Base-by-base conservation (phyloP, 139 green algal species). In the Klebsormidium nitens region DNA sequence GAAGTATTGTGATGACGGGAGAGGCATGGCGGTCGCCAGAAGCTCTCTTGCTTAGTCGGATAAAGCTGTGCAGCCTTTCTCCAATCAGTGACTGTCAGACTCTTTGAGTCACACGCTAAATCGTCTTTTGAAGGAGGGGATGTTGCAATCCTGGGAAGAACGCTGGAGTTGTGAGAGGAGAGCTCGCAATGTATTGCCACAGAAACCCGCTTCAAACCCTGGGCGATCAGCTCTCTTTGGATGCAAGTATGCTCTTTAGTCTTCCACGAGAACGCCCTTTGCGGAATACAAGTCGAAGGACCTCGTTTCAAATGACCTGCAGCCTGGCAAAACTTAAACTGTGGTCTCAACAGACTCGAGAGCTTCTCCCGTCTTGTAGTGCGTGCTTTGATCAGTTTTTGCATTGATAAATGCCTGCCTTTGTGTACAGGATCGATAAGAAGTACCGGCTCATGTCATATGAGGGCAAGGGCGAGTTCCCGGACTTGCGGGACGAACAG, bases 381-480 rank as follows among this genome's bases (percentile, higher is more conserved):
- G 31, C 32, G 8, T 63, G 8, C 11, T 6, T 26, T 63, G 29
- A 8, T 63, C 32, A n/a, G n/a, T 11, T 63, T 63, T 63, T 63
- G 29, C 8, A 36, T 63, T 63, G 8, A 11, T 14, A 14, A 52
- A 52, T 28, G 44, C 44, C 44, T 52, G 14, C 44, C 44, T 52
- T 14, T 14, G 14, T 17, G 17, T 52, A 52, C 59, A 67, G 59
- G 38, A 19, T 8, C 17, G 59, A 67, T 67, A 56, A 23, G 19
- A 67, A 67, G 59, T 67, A 67, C 38, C n/a, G 29, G 5, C n/a
- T 67, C 23, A 67, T 67, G 59, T 17, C 59, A 26, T 67, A 67
- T 23, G 59, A 49, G 14, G 59, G 55, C 8, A 63, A 63, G 32
- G n/a, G n/a, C n/a, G n/a, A n/a, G n/a, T n/a, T n/a, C n/a, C n/a